Evolutionary conservation across 2,329 filamentous ascomycete genomes (phyloP).

Genomic region (Ceratocystis smalleyi): DNA sequence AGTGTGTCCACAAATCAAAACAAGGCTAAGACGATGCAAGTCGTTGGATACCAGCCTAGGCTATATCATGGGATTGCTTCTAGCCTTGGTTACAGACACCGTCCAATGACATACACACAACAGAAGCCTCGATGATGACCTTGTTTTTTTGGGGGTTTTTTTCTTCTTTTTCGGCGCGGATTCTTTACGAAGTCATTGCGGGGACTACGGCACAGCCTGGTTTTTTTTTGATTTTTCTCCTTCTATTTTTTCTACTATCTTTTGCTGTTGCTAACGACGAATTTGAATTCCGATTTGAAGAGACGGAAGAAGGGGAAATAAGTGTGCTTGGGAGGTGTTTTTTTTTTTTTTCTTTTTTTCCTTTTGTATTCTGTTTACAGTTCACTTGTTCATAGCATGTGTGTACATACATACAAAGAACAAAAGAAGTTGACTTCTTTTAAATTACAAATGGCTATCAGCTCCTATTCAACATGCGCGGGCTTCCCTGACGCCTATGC

Average conservation of each 20-base stretch:
- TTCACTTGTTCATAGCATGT: slow-evolving; percentile 6
- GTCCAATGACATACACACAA: not conserved
- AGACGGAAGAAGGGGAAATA: not conserved
- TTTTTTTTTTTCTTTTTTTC: not conserved
- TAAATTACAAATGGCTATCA: not conserved
- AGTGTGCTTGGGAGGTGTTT: not conserved
- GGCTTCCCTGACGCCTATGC: not conserved
- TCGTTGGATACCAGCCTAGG: not conserved
- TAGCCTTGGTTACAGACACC: not conserved
- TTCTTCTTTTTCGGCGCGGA: not conserved
- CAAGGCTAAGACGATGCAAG: not conserved
- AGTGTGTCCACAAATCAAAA: not conserved
- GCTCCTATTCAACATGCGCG: not conserved
- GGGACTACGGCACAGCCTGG: slow-evolving; percentile 1
- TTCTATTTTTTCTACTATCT: not conserved
- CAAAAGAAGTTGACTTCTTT: not conserved
- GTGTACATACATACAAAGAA: not conserved
- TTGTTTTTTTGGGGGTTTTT: not conserved
- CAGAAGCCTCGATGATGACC: not conserved
- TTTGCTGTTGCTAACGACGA: not conserved
- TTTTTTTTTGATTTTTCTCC: not conserved
- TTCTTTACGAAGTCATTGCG: slow-evolving; percentile 5
- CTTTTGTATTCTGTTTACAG: not conserved
- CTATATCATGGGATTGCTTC: not conserved
- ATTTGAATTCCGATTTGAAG: too few relatives aligned